These are phyloP conservation scores for Saxophila tyrrhenica DNA, from an alignment of 495 filamentous ascomycete genomes.

Conservation along the genomic window DNA sequence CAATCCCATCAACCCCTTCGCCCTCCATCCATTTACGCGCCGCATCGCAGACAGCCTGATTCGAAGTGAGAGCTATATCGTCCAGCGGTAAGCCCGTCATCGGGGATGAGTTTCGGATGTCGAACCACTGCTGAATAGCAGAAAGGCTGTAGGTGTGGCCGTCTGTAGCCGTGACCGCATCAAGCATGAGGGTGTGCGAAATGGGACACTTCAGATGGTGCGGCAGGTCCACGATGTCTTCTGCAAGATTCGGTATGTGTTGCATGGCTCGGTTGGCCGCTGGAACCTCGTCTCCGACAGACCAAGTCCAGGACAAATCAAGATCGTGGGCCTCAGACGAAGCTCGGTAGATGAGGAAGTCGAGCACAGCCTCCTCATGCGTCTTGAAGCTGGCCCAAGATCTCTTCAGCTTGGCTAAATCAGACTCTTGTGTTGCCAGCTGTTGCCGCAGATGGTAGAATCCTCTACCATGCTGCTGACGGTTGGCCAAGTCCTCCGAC, in stretches of 20 bases:
- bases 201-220: conserved; percentile 23
- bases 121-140: conserved; percentile 23
- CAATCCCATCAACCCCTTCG: not conserved
- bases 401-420: conserved; percentile 17
- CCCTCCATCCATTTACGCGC: not conserved
- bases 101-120: conserved; percentile 22
- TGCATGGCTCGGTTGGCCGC: not conserved
- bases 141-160: conserved; percentile 22
- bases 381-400: conserved; percentile 13
- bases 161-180: conserved; percentile 24
- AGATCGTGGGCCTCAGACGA: conserved; percentile 2
- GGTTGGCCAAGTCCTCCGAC: conserved; percentile 8
- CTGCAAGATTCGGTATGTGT: not conserved
- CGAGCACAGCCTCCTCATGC: conserved; percentile 19
- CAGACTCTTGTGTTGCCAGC: not conserved
- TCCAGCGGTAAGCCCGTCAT: conserved; percentile 20
- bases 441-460: conserved; percentile 2
- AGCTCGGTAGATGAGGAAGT: conserved; percentile 22
- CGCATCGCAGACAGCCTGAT: conserved; percentile 8
- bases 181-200: conserved; percentile 22
- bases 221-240: conserved; percentile 1
- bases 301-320: conserved; percentile 21
- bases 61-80: conserved; percentile 12
- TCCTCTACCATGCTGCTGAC: not conserved
- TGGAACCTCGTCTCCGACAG: conserved; percentile 19